Conservation (phyloP, 768 basidiomycete species). For the Lenzites betulinus region DNA sequence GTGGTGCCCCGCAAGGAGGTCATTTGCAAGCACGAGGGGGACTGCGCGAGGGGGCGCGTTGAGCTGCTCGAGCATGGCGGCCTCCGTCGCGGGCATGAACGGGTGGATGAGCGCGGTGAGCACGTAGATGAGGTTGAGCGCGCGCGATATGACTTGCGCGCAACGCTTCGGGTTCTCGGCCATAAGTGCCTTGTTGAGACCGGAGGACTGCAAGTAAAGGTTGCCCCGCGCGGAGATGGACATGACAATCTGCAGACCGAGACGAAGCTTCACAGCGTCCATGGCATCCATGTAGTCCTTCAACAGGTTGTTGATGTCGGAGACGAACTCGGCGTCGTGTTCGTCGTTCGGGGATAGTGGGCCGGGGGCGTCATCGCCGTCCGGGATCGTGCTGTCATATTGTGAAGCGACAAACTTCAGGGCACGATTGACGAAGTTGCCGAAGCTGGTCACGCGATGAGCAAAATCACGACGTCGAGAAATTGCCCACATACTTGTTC, state of each 20-base stretch:
- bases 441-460: conserved; percentile 58
- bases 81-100: conserved; percentile 93
- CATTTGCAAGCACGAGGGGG: conserved; percentile 70
- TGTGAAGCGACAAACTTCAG: conserved; percentile 92
- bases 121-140: conserved; percentile 90
- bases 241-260: conserved; percentile 89
- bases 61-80: conserved; percentile 79
- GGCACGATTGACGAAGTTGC: conserved; percentile 95
- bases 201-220: conserved; percentile 90
- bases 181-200: conserved; percentile 89
- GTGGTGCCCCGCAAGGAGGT: conserved; percentile 84
- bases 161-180: conserved; percentile 79
- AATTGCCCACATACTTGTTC: conserved; percentile 68
- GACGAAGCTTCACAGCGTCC: conserved; percentile 89
- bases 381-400: conserved; percentile 78
- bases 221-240: conserved; percentile 87
- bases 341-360: conserved; percentile 68
- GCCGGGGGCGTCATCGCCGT: conserved; percentile 69
- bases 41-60: conserved; percentile 86
- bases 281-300: conserved; percentile 83
- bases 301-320: conserved; percentile 76
- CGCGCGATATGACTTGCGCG: conserved; percentile 86
- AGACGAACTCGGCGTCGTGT: conserved; percentile 73
- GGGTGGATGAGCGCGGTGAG: conserved; percentile 86
- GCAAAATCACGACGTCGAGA: background rate